A percentile compares a stretch with the other conserved stretches of the same genome.
These are phyloP conservation scores for Didymella keratinophila DNA, from an alignment of 2,329 filamentous ascomycete genomes.

Conservation along the genomic window DNA sequence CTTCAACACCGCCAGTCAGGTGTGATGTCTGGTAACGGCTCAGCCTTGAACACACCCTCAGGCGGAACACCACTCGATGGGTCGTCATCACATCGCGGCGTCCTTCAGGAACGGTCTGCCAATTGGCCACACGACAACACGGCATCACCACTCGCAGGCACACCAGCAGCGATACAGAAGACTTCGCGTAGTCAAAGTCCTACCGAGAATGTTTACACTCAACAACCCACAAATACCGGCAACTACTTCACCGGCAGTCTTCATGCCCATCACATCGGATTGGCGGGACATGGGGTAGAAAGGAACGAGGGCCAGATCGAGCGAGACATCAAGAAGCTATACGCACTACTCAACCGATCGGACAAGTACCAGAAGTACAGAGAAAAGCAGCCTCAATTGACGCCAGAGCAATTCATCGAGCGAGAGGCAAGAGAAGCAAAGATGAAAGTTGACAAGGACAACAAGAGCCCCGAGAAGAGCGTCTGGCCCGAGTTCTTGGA, in stretches of 20 bases:
- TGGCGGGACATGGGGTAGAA: conserved; percentile 31
- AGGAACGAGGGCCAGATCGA: conserved; percentile 42
- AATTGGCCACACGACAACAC: conserved; percentile 50
- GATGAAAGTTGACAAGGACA: conserved; percentile 32
- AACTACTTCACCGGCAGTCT: conserved; percentile 39
- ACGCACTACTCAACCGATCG: conserved; percentile 42
- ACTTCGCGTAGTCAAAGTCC: conserved; percentile 40
- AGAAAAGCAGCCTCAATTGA: conserved; percentile 47
- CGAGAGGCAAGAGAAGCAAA: conserved; percentile 28
- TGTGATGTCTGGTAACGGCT: conserved; percentile 55
- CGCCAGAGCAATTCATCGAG: conserved; percentile 28
- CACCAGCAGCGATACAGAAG: conserved; percentile 38
- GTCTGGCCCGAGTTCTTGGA: conserved; percentile 59
- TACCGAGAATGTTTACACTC: conserved; percentile 35
- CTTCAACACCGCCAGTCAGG: conserved; percentile 47
- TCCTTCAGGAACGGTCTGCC: conserved; percentile 54
- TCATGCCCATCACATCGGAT: conserved; percentile 32
- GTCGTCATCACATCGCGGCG: conserved; percentile 31
- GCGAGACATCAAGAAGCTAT: conserved; percentile 40
- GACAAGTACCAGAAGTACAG: conserved; percentile 58
- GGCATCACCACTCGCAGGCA: conserved; percentile 22
- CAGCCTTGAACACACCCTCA: conserved; percentile 44
- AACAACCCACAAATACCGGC: conserved; percentile 27
- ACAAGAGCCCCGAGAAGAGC: conserved; percentile 42
- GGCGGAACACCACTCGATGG: conserved; percentile 29